Conservation (phyloP, 305 asterid species). For the Solanum chacoense region DNA sequence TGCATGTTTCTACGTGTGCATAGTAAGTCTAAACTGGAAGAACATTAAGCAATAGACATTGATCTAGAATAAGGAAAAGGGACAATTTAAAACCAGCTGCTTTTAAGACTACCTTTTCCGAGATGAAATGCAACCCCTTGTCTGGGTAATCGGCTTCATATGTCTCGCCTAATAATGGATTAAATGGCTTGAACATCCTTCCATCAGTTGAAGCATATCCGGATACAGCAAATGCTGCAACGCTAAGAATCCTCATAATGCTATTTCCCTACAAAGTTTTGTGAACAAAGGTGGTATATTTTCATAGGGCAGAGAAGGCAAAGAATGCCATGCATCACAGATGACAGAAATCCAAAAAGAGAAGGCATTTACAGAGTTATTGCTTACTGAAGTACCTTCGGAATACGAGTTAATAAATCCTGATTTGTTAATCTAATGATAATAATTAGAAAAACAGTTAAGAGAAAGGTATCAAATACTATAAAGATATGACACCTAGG, state of each 20-base stretch:
- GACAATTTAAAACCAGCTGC: neutral
- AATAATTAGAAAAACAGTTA: neutral
- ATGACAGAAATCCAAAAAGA: neutral
- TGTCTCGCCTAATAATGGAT: constrained; percentile 23
- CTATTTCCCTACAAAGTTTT: constrained; percentile 15
- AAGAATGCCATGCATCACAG: neutral
- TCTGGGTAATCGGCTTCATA: constrained; percentile 26
- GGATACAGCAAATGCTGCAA: constrained; percentile 23
- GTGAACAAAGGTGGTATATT: neutral
- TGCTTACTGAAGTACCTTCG: neutral
- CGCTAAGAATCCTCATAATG: constrained; percentile 17
- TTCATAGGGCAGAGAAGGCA: neutral
- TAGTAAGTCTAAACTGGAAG: neutral
- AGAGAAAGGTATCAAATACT: neutral
- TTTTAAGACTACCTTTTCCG: constrained; percentile 17
- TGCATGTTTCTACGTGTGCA: neutral
- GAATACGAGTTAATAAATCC: neutral
- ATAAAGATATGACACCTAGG: neutral
- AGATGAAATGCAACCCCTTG: constrained; percentile 20
- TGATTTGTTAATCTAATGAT: neutral
- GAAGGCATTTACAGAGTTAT: neutral
- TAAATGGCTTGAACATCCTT: constrained; percentile 17
- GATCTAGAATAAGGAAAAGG: neutral
- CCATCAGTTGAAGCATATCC: constrained; percentile 27
- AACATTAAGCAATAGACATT: neutral